Percentiles rank a stretch among this genome's conserved stretches.
phyloP scores from a whole-genome alignment of 2,329 filamentous ascomycete species.

The Verticillium tricorpus region DNA sequence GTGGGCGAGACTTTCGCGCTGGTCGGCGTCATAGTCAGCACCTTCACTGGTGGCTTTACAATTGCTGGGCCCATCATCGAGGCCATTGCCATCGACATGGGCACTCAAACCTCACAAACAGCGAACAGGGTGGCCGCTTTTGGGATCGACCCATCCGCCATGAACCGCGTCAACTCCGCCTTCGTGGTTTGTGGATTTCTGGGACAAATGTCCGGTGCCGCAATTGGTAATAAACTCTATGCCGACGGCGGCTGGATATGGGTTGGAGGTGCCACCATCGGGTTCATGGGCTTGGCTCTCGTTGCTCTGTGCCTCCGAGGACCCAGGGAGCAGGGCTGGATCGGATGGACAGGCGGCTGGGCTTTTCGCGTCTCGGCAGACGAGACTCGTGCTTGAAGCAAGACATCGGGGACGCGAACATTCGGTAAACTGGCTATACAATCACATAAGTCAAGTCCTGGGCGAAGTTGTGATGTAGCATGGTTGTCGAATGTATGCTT shows the following conservation, averaged over 20 bases:
- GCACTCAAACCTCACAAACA: constrained; percentile 67
- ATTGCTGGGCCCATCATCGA: constrained; percentile 70
- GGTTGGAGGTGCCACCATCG: not conserved
- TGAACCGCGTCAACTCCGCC: constrained; percentile 74
- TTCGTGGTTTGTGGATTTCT: constrained; percentile 74
- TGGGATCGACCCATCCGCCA: constrained; percentile 60
- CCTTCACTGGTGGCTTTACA: constrained; percentile 59
- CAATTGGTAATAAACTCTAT: constrained; percentile 49
- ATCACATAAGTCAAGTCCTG: no score
- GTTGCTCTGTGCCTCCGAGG: constrained; percentile 22
- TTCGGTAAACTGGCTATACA: no score
- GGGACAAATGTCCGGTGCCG: constrained; percentile 68
- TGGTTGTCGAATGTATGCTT: no score
- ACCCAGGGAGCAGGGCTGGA: constrained; percentile 24
- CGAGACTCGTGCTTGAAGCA: constrained; percentile 3
- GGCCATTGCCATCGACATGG: constrained; percentile 64
- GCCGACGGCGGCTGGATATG: constrained; percentile 44
- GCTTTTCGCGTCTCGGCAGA: constrained; percentile 12
- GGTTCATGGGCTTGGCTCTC: constrained; percentile 3
- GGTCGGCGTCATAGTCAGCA: constrained; percentile 60
- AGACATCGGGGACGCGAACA: no score
- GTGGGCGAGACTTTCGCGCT: constrained; percentile 56
- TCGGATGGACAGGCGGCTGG: constrained; percentile 27
- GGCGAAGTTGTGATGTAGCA: no score
- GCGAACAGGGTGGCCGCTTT: constrained; percentile 69